A percentile compares a stretch with the other conserved stretches of the same genome.
Evolutionary conservation across 2,329 filamentous ascomycete genomes (phyloP).

Genomic region (Colletotrichum abscissum): DNA sequence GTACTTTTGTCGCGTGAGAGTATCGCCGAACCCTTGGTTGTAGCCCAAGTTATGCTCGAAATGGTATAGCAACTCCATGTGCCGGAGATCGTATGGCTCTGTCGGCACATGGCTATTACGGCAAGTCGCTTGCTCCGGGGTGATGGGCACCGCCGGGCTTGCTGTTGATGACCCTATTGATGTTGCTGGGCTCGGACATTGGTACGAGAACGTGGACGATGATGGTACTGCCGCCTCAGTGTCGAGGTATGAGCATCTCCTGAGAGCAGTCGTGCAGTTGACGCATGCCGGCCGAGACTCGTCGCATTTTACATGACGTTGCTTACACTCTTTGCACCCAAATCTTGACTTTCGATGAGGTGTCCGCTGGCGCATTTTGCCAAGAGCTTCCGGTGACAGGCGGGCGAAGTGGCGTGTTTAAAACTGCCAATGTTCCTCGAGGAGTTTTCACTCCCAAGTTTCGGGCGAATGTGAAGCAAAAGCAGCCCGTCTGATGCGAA

Average conservation of each 20-base stretch:
- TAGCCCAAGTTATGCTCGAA: slow-evolving; percentile 12
- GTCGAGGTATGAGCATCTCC: slow-evolving; percentile 46
- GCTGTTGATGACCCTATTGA: slow-evolving; percentile 11
- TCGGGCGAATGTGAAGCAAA: background rate
- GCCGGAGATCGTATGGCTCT: slow-evolving; percentile 11
- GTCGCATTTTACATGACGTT: slow-evolving; percentile 56
- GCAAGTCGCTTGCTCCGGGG: background rate
- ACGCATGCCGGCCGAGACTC: slow-evolving; percentile 52
- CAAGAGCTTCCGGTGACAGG: background rate
- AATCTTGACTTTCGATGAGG: slow-evolving; percentile 52
- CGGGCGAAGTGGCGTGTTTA: no score
- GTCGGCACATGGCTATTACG: background rate
- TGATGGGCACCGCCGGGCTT: background rate
- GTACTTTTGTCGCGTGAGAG: background rate
- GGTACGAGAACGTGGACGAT: background rate
- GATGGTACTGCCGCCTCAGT: slow-evolving; percentile 1
- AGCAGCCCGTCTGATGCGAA: no score
- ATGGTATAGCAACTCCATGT: slow-evolving; percentile 17
- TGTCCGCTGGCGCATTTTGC: slow-evolving; percentile 18
- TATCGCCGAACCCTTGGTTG: background rate
- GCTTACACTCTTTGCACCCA: slow-evolving; percentile 53
- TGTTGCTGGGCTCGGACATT: slow-evolving; percentile 18
- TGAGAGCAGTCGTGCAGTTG: slow-evolving; percentile 51
- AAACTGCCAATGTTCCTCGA: no score
- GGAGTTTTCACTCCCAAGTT: background rate